Evolutionary conservation across 768 basidiomycete species (phyloP).

Genomic region (Boletus insuetus): DNA sequence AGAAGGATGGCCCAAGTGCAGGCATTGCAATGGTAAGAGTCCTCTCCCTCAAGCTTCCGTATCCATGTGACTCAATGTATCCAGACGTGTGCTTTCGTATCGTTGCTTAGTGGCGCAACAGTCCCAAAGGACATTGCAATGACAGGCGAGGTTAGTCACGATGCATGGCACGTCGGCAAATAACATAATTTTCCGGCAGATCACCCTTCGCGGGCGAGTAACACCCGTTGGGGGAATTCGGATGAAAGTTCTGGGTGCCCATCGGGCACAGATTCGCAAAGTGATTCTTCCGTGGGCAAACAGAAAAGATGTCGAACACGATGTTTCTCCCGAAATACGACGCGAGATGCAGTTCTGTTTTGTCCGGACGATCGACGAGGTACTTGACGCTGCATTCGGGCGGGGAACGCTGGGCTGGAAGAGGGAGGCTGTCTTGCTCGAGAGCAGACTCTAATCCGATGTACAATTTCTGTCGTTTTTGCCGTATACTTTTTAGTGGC

Average conservation of each 20-base stretch:
- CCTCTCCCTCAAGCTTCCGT: not conserved
- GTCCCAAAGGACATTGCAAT: slow-evolving; percentile 76
- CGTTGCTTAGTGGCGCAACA: slow-evolving; percentile 72
- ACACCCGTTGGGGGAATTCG: slow-evolving; percentile 89
- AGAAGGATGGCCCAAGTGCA: slow-evolving; percentile 92
- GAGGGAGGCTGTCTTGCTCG: slow-evolving; percentile 46
- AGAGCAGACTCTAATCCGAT: slow-evolving; percentile 46
- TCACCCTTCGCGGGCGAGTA: slow-evolving; percentile 79
- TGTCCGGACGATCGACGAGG: slow-evolving; percentile 76
- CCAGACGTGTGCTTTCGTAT: slow-evolving; percentile 82
- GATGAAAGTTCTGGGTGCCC: slow-evolving; percentile 88
- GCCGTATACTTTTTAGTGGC: not conserved
- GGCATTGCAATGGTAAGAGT: slow-evolving; percentile 78
- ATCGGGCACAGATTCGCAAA: slow-evolving; percentile 79
- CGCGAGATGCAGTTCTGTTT: slow-evolving; percentile 80
- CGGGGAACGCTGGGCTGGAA: slow-evolving; percentile 66
- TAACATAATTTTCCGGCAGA: slow-evolving; percentile 35
- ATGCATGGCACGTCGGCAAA: not conserved
- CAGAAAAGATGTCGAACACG: slow-evolving; percentile 83
- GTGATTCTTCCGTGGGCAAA: slow-evolving; percentile 85
- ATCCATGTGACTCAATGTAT: slow-evolving; percentile 1
- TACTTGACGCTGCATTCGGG: slow-evolving; percentile 81
- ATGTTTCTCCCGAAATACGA: slow-evolving; percentile 70
- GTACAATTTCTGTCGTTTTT: not conserved
- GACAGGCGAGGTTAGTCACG: slow-evolving; percentile 74